Percentiles rank a stretch among this genome's conserved stretches.
Evolutionary conservation across 2,329 filamentous ascomycete species (phyloP).

Genomic region (Penicillium griseofulvum): DNA sequence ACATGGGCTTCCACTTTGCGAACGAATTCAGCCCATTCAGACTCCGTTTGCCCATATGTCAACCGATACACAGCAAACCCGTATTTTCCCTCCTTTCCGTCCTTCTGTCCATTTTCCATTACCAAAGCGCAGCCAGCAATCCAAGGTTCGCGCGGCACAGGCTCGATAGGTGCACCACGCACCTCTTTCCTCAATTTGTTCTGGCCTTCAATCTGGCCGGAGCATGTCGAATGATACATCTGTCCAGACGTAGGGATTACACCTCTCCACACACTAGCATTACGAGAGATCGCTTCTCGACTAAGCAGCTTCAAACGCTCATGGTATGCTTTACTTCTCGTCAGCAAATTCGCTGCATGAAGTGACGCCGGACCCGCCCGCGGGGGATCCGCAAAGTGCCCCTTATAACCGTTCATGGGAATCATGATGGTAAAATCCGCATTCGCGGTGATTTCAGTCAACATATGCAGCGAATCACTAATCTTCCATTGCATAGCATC

Average conservation of each 20-base stretch:
- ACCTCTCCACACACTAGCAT: neutral
- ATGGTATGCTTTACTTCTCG: constrained; percentile 8
- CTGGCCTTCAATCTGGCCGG: constrained; percentile 11
- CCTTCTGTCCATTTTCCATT: neutral
- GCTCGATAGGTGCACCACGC: constrained; percentile 10
- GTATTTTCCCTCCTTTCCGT: neutral
- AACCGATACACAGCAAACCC: constrained; percentile 27
- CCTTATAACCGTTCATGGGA: constrained; percentile 27
- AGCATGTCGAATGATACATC: neutral
- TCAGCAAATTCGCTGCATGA: neutral
- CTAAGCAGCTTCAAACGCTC: constrained; percentile 9
- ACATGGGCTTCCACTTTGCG: constrained; percentile 23
- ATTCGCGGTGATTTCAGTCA: constrained; percentile 10
- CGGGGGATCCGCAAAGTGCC: constrained; percentile 2
- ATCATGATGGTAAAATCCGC: constrained; percentile 26
- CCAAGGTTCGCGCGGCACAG: constrained; percentile 20
- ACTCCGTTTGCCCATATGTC: constrained; percentile 19
- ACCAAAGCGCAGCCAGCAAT: constrained; percentile 1
- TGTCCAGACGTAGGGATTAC: neutral
- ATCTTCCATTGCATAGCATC: constrained; percentile 16
- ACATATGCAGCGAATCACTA: constrained; percentile 12
- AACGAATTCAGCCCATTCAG: constrained; percentile 23
- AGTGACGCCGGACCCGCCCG: neutral
- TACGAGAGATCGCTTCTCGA: neutral
- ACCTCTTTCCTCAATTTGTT: constrained; percentile 11